Evolutionary conservation across 2,329 filamentous ascomycete genomes (phyloP).

Genomic region (Zasmidium citrigriseum): DNA sequence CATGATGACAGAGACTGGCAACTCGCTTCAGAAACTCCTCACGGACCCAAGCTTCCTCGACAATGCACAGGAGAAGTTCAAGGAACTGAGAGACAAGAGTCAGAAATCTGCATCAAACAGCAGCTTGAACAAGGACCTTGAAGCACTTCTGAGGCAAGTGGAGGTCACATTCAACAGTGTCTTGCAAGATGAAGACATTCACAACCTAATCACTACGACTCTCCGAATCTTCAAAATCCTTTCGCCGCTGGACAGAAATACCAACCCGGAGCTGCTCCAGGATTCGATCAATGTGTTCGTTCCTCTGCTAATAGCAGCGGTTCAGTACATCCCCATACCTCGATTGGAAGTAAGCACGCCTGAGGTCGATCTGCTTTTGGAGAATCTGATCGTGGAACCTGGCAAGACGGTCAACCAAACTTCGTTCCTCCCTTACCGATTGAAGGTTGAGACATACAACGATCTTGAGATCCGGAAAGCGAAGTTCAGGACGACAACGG

Average conservation of each 20-base stretch:
- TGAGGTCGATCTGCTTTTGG: constrained; percentile 79
- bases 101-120: constrained; percentile 64
- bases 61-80: constrained; percentile 66
- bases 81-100: constrained; percentile 59
- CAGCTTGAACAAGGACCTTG: constrained; percentile 70
- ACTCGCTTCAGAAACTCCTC: constrained; percentile 75
- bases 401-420: constrained; percentile 80
- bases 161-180: constrained; percentile 69
- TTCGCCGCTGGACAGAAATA: constrained; percentile 63
- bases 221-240: constrained; percentile 68
- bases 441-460: constrained; percentile 81
- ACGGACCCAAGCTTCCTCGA: constrained; percentile 86
- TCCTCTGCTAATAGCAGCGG: constrained; percentile 70
- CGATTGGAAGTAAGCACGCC: constrained; percentile 85
- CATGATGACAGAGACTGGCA: constrained; percentile 71
- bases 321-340: constrained; percentile 89
- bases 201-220: constrained; percentile 67
- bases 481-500: constrained; percentile 68
- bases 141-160: constrained; percentile 68
- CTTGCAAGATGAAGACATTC: constrained; percentile 69
- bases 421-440: constrained; percentile 83
- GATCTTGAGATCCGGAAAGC: constrained; percentile 83
- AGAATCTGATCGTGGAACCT: constrained; percentile 88
- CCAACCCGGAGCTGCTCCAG: constrained; percentile 70
- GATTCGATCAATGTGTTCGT: constrained; percentile 81